Percentiles rank a stretch among this genome's conserved stretches.
phyloP scores from a whole-genome alignment of 495 filamentous ascomycete species.

The Bacidia gigantensis region DNA sequence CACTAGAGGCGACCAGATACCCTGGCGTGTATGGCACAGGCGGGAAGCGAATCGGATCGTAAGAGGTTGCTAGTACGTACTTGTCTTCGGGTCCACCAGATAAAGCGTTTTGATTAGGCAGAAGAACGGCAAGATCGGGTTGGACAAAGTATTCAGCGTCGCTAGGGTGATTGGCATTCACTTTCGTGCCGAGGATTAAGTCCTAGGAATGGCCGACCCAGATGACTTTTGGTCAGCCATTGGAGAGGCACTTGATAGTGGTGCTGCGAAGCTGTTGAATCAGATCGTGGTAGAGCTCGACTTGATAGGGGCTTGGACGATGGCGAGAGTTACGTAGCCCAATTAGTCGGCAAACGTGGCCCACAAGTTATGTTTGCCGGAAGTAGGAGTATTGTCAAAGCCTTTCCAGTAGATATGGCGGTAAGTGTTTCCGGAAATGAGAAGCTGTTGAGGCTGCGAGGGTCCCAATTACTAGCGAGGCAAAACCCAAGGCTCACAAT shows the following conservation, averaged over 20 bases:
- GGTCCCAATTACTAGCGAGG: too few species aligned
- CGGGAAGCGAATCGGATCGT: not conserved
- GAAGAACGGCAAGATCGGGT: not conserved
- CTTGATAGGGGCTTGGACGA: not conserved
- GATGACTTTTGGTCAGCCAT: not conserved
- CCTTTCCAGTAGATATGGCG: not conserved
- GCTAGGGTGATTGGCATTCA: not conserved
- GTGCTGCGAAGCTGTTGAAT: not conserved
- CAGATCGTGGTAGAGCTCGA: not conserved
- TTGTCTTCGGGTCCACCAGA: not conserved
- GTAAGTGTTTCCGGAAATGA: not conserved
- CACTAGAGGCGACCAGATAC: not conserved
- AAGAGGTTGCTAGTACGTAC: not conserved
- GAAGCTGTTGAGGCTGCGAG: too few species aligned
- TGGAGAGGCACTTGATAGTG: not conserved
- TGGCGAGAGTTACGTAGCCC: not conserved
- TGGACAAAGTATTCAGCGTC: not conserved
- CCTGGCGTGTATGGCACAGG: not conserved
- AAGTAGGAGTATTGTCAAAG: not conserved
- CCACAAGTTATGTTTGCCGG: not conserved
- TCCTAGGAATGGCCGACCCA: not conserved
- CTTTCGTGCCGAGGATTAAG: not conserved
- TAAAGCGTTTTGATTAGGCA: not conserved
- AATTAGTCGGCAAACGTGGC: not conserved
- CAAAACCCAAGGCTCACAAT: too few species aligned